Percentiles rank a stretch among this genome's conserved stretches.
phyloP scores from a whole-genome alignment of 495 filamentous ascomycete species.

The Daldinia loculata region DNA sequence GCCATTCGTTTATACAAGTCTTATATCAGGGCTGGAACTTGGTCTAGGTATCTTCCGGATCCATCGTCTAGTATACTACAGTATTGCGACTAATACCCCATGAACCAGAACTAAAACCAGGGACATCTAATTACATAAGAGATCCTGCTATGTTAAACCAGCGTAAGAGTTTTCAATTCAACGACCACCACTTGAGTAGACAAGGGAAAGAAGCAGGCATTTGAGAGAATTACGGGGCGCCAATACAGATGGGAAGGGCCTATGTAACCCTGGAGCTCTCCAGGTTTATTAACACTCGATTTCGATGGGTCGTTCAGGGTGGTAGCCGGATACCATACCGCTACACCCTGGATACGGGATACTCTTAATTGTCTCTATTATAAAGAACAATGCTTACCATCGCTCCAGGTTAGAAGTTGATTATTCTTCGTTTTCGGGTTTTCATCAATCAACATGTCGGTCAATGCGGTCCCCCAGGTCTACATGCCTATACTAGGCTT shows the following conservation, averaged over 20 bases:
- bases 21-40: constrained; percentile 3
- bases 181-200: background rate
- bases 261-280: background rate
- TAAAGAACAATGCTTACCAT: constrained; percentile 9
- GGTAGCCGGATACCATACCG: background rate
- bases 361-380: background rate
- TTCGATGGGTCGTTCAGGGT: constrained; percentile 1
- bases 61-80: background rate
- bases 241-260: background rate
- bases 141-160: background rate
- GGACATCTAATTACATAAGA: background rate
- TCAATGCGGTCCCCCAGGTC: constrained; percentile 10
- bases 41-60: background rate
- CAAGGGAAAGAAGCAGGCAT: background rate
- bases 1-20: background rate
- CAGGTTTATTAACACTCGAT: background rate
- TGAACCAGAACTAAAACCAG: background rate
- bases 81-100: background rate
- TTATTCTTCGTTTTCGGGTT: background rate
- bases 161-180: constrained; percentile 6
- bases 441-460: constrained; percentile 12
- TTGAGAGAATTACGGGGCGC: background rate
- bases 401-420: constrained; percentile 4
- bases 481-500: constrained; percentile 20
- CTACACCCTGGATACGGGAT: background rate